Evolutionary conservation across 495 filamentous ascomycete genomes (phyloP).

Genomic region (Tuber indicum): DNA sequence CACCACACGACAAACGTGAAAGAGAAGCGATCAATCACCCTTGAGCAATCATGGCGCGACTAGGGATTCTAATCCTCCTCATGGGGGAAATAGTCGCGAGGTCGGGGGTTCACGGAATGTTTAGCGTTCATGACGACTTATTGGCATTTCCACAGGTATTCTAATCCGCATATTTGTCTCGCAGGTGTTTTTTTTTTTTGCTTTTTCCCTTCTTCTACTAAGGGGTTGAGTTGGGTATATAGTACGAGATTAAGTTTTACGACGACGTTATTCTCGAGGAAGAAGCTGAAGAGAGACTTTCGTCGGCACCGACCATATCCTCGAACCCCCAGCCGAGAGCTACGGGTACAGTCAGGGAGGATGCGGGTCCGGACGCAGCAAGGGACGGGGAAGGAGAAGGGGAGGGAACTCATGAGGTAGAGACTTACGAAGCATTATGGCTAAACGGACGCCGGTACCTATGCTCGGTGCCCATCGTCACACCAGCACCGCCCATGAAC

Average conservation of each 20-base stretch:
- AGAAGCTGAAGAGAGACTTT: constrained; percentile 49
- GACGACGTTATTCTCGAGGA: constrained; percentile 65
- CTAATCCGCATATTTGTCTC: constrained; percentile 7
- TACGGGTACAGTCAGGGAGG: constrained; percentile 40
- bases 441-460: constrained; percentile 66
- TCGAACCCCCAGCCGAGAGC: constrained; percentile 33
- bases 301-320: constrained; percentile 27
- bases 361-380: constrained; percentile 13
- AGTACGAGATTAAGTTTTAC: constrained; percentile 80
- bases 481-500: constrained; percentile 50
- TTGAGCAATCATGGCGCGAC: background rate
- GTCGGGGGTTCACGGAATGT: constrained; percentile 43
- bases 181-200: constrained; percentile 14
- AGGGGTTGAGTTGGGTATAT: background rate
- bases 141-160: constrained; percentile 83
- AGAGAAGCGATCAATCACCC: background rate
- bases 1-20: background rate
- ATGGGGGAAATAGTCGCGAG: background rate
- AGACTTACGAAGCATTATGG: constrained; percentile 67
- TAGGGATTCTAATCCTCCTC: background rate
- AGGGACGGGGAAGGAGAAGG: constrained; percentile 22
- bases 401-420: constrained; percentile 33
- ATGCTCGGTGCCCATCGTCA: constrained; percentile 74
- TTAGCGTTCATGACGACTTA: constrained; percentile 84
- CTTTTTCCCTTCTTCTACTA: background rate